A percentile compares a stretch with the other conserved stretches of the same genome.
These are phyloP conservation scores for Coemansia sp. DNA, from an alignment of 192 early-diverging fungal species.

Conservation along the genomic window DNA sequence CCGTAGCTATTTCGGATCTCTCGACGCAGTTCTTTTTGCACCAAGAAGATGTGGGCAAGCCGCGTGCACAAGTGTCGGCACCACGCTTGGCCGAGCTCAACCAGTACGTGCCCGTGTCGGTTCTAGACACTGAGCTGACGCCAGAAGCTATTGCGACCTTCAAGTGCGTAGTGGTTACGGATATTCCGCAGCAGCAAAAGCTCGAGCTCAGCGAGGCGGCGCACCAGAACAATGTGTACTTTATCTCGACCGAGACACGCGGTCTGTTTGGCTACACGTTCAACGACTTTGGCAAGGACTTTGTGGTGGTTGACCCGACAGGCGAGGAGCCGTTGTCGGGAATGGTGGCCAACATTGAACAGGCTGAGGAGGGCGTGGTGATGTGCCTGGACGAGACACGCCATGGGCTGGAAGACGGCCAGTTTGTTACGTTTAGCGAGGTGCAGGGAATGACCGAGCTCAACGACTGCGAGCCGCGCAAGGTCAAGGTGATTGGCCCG, in stretches of 20 bases:
- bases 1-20: constrained; percentile 77
- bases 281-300: constrained; percentile 94
- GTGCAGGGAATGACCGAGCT: constrained; percentile 90
- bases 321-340: constrained; percentile 92
- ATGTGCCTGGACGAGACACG: constrained; percentile 95
- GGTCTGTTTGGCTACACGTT: constrained; percentile 94
- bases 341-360: constrained; percentile 84
- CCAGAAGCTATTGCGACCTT: constrained; percentile 62
- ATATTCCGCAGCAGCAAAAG: constrained; percentile 72
- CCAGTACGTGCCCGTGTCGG: constrained; percentile 91
- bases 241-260: constrained; percentile 83
- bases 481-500: constrained; percentile 85
- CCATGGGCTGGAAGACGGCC: constrained; percentile 97
- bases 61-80: constrained; percentile 71
- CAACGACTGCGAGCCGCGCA: constrained; percentile 75
- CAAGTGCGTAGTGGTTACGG: constrained; percentile 86
- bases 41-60: constrained; percentile 81
- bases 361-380: constrained; percentile 80
- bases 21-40: constrained; percentile 89
- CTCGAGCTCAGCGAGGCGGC: constrained; percentile 84
- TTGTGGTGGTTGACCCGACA: constrained; percentile 81
- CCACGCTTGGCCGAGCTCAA: constrained; percentile 93
- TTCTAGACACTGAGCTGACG: constrained; percentile 76
- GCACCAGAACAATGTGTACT: constrained; percentile 70
- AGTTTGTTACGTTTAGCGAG: constrained; percentile 91